Evolutionary conservation across 139 green algal species (phyloP).

Genomic region (Closterium sp.): DNA sequence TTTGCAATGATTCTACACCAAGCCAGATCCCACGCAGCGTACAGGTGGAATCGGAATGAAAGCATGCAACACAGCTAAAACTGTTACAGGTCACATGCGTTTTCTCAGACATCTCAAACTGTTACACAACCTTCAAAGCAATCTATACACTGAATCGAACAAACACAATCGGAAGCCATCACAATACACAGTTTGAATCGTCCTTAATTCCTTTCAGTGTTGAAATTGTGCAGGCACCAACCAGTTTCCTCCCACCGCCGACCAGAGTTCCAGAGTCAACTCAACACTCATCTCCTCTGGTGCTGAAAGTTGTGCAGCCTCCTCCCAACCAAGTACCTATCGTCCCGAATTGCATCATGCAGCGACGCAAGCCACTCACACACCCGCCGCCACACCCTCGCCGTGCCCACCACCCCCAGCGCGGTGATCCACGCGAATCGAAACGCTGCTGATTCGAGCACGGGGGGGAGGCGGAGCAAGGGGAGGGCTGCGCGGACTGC

Average conservation of each 20-base stretch:
- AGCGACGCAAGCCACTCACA: constrained; percentile 10
- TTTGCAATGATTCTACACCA: too few species aligned
- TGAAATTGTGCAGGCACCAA: too few species aligned
- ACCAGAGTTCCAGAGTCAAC: too few species aligned
- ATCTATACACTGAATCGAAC: neutral
- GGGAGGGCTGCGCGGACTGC: constrained; percentile 29
- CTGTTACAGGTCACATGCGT: too few species aligned
- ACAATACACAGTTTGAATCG: too few species aligned
- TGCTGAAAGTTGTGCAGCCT: constrained; percentile 29
- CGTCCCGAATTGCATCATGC: constrained; percentile 43
- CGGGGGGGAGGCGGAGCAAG: neutral
- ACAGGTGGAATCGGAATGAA: too few species aligned
- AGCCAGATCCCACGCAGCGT: too few species aligned
- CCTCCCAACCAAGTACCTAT: constrained; percentile 37
- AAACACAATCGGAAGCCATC: neutral
- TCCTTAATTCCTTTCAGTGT: too few species aligned
- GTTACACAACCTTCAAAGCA: neutral
- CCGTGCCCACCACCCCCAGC: constrained; percentile 2
- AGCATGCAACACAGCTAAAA: too few species aligned
- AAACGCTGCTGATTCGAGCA: constrained; percentile 8
- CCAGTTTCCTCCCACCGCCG: too few species aligned
- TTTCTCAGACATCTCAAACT: neutral
- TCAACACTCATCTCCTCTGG: too few species aligned
- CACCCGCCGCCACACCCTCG: neutral
- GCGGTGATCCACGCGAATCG: constrained; percentile 28